These are phyloP conservation scores for Pythium graminicola DNA, from an alignment of 352 stramenopile genomes.

Conservation along the genomic window DNA sequence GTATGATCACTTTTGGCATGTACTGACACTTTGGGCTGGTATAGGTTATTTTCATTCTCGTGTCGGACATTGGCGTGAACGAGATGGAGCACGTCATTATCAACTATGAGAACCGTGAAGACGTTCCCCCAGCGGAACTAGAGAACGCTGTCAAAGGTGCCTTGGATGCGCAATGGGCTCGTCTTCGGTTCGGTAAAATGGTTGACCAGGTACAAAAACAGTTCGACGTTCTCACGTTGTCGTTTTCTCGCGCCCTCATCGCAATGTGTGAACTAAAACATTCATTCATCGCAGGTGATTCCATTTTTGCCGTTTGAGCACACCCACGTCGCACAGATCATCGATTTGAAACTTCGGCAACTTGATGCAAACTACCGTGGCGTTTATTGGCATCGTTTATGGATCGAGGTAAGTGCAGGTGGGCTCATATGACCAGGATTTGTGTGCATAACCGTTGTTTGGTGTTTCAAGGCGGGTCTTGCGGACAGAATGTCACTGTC, in stretches of 20 bases:
- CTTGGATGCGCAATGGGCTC: slow-evolving; percentile 80
- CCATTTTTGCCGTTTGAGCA: slow-evolving; percentile 87
- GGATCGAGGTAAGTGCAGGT: slow-evolving; percentile 43
- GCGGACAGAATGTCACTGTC: slow-evolving; percentile 62
- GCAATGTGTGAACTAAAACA: background rate
- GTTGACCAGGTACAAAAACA: slow-evolving; percentile 75
- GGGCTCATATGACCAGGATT: background rate
- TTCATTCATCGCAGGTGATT: slow-evolving; percentile 44
- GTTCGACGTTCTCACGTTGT: too few relatives aligned
- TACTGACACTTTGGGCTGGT: too few relatives aligned
- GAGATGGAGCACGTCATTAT: slow-evolving; percentile 84
- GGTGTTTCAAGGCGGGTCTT: slow-evolving; percentile 23
- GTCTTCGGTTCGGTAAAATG: slow-evolving; percentile 88
- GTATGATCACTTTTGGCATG: too few relatives aligned
- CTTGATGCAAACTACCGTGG: slow-evolving; percentile 66
- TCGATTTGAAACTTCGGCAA: slow-evolving; percentile 73
- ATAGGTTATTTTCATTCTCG: slow-evolving; percentile 83
- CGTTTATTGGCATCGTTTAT: slow-evolving; percentile 71
- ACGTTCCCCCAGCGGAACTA: slow-evolving; percentile 50
- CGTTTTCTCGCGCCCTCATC: too few relatives aligned
- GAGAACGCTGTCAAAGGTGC: slow-evolving; percentile 73
- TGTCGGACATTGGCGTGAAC: slow-evolving; percentile 82
- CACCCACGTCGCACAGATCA: slow-evolving; percentile 69
- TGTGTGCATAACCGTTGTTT: too few relatives aligned
- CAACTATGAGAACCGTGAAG: slow-evolving; percentile 62